Conservation (phyloP, 2,329 filamentous ascomycete genomes). For the Clonostachys solani region DNA sequence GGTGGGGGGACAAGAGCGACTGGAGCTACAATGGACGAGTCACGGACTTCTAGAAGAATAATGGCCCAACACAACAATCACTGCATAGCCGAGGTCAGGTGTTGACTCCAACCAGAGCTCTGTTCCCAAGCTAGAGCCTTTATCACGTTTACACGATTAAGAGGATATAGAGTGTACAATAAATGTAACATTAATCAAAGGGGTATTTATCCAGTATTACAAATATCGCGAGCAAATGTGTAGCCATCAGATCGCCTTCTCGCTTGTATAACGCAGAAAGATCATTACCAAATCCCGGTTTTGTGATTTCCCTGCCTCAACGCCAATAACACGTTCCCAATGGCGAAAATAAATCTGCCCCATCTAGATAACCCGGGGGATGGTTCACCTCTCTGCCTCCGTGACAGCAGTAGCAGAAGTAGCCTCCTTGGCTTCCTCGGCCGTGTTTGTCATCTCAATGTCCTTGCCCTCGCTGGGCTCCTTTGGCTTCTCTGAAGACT, state of each 20-base stretch:
- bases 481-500: slow-evolving; percentile 5
- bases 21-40: slow-evolving; percentile 96
- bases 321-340: too few relatives aligned
- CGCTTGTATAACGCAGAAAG: not conserved
- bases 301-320: not conserved
- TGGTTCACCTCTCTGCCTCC: slow-evolving; percentile 2
- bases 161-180: too few relatives aligned
- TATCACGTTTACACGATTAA: too few relatives aligned
- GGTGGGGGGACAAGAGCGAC: slow-evolving; percentile 73
- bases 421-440: slow-evolving; percentile 1
- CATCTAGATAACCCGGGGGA: too few relatives aligned
- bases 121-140: too few relatives aligned
- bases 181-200: too few relatives aligned
- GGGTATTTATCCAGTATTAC: not conserved
- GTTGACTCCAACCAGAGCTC: too few relatives aligned
- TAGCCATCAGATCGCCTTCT: slow-evolving; percentile 1
- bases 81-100: too few relatives aligned
- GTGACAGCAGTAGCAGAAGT: not conserved
- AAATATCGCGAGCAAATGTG: slow-evolving; percentile 1
- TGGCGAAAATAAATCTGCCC: too few relatives aligned
- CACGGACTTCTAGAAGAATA: slow-evolving; percentile 68
- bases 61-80: too few relatives aligned
- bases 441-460: slow-evolving; percentile 21
- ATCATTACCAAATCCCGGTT: not conserved
- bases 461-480: slow-evolving; percentile 13